Base-by-base conservation (phyloP, 1,284 basidiomycete species). In the Ceratorhiza oryzae-sativae region DNA sequence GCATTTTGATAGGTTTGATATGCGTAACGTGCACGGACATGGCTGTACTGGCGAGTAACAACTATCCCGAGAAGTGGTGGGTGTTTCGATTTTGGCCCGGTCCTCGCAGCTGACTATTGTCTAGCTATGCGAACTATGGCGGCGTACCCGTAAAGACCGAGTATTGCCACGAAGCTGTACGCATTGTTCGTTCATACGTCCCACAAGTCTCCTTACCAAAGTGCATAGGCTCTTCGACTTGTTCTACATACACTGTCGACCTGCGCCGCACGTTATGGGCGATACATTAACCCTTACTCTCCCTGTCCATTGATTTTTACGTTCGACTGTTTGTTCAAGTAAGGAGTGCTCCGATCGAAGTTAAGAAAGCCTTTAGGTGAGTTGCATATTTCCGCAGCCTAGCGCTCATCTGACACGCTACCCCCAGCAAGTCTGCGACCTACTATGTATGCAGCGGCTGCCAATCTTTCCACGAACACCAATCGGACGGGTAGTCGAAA, bases 11-110 rank as follows among this genome's bases (percentile, higher is more conserved):
- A 94, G 95, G 96, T 51, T 82, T 99, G 23, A 84, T 99, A 8
- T 96, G 94, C 77, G 90, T 99, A 41, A 99, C 97, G 9, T 99
- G 97, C 80, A 99, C 97, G 1, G 97, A 99, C 80, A 84, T 97
- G 73, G 89, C 95, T 8, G 95, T 99, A 5, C 85, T 99, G 39
- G 97, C 96, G 0, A 96, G 96, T 0, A 89, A 88, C 49, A 97
- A 98, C 79, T 98, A 94, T 79, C 92, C 97, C 1, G 97, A 99
- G 80, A 99, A 98, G 88, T 95, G 93, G 95, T 93, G 75, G 75
- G 84, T 79, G 13, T 23, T 1, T 10, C 18, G 25, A 32, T 34
- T 20, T 32, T 27, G 15, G 32, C 20, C 8, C 48, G 60, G n/a
- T n/a, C 34, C 20, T 36, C 10, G 3, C 61, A 45, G 1, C 30